phyloP scores from a whole-genome alignment of 345 rosid species.

The Eucalyptus leucophloia region DNA sequence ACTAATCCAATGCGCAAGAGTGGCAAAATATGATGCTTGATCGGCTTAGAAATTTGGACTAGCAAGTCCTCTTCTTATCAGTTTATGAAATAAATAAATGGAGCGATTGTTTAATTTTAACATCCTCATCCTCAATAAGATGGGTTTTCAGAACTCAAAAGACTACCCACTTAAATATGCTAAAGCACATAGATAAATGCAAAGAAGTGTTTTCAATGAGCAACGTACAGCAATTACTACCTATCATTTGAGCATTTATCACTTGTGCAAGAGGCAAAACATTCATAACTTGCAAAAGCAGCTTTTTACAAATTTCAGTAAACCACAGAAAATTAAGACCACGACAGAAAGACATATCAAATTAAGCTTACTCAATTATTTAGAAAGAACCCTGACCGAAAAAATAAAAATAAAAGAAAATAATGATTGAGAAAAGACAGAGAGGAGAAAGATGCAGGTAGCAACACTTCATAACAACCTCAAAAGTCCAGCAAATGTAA shows the following conservation, averaged over 20 bases:
- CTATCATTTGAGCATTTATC: neutral
- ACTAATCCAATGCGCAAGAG: neutral
- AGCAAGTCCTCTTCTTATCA: neutral
- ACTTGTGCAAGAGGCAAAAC: neutral
- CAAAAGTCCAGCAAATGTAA: slow-evolving; percentile 67
- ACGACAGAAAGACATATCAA: neutral
- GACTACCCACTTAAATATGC: neutral
- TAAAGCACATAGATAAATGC: neutral
- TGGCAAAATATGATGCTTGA: neutral
- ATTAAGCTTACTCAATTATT: neutral
- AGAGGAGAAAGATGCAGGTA: neutral
- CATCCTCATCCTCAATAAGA: neutral
- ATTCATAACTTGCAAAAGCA: neutral
- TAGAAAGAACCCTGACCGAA: neutral
- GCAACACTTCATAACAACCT: slow-evolving; percentile 31
- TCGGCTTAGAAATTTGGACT: neutral
- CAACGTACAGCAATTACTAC: neutral
- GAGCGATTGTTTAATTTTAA: neutral
- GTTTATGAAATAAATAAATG: neutral
- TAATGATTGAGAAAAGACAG: too few species aligned
- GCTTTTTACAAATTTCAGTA: neutral
- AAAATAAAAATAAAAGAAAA: too few species aligned
- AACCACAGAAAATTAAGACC: neutral
- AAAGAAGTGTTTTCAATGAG: neutral
- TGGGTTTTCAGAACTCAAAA: neutral